Evolutionary conservation across 1,139 yeast species (phyloP).

Genomic region (Candida anutae): DNA sequence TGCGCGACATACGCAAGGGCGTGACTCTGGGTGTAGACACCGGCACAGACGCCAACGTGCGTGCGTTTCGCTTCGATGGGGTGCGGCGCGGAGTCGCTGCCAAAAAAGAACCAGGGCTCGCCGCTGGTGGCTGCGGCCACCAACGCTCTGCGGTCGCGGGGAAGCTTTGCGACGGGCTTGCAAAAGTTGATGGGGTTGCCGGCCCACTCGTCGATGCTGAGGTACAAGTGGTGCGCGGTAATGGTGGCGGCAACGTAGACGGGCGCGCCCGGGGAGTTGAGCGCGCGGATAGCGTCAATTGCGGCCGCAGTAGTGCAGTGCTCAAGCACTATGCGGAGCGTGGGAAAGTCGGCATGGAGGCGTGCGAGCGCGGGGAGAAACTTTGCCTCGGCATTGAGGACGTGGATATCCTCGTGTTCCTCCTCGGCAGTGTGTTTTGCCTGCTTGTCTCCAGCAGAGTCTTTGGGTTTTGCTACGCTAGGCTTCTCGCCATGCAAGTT

Average conservation of each 20-base stretch:
- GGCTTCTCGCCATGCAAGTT: constrained; percentile 96
- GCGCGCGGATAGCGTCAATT: constrained; percentile 60
- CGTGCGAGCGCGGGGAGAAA: constrained; percentile 86
- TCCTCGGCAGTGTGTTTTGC: constrained; percentile 18
- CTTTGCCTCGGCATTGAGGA: constrained; percentile 86
- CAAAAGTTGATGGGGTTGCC: constrained; percentile 93
- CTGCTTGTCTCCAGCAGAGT: constrained; percentile 24
- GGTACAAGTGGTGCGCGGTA: constrained; percentile 87
- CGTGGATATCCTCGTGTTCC: constrained; percentile 55
- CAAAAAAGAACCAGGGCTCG: constrained; percentile 87
- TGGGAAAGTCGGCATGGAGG: constrained; percentile 78
- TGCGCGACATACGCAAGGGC: constrained; percentile 83
- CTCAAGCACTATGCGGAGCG: constrained; percentile 78
- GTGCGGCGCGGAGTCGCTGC: constrained; percentile 97
- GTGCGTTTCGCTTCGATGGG: constrained; percentile 71
- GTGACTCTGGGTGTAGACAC: constrained; percentile 85
- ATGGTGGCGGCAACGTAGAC: constrained; percentile 81
- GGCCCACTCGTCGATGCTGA: constrained; percentile 94
- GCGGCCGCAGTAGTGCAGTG: constrained; percentile 95
- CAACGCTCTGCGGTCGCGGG: constrained; percentile 72
- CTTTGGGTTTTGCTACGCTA: constrained; percentile 26
- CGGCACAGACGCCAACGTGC: constrained; percentile 88
- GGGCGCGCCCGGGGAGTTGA: constrained; percentile 46
- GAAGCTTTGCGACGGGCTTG: constrained; percentile 95
- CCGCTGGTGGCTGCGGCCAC: constrained; percentile 89